Conservation (phyloP, 2,329 filamentous ascomycete species). For the Arthrinium phaeospermum region DNA sequence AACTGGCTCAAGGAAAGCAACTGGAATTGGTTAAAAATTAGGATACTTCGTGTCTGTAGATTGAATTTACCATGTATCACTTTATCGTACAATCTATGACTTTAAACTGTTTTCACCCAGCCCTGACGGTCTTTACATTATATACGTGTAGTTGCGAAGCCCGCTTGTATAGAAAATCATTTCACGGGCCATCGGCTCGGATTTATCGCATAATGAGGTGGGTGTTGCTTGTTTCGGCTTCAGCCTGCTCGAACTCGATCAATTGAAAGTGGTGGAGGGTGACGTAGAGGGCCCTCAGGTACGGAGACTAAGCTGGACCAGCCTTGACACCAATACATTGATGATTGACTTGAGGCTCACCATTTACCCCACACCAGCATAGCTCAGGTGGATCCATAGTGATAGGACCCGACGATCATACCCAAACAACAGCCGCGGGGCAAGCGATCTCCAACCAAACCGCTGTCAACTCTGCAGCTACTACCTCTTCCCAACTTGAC, state of each 20-base stretch:
- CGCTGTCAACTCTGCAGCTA: not conserved
- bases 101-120: not conserved
- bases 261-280: not conserved
- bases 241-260: not conserved
- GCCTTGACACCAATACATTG: not conserved
- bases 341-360: not conserved
- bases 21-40: not conserved
- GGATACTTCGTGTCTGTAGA: not conserved
- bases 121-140: no score
- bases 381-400: not conserved
- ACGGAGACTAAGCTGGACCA: not conserved
- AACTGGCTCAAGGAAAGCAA: not conserved
- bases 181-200: not conserved
- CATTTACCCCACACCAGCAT: conserved; percentile 10
- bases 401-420: not conserved
- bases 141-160: no score
- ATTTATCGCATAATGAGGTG: not conserved
- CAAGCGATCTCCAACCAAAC: conserved; percentile 10
- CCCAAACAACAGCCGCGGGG: conserved; percentile 1
- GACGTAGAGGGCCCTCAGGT: not conserved
- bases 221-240: not conserved
- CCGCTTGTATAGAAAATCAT: no score
- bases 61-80: not conserved
- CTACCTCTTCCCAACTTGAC: not conserved
- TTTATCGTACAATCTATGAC: not conserved